phyloP scores from a whole-genome alignment of 2,329 filamentous ascomycete species.

The Trichophyton rubrum region DNA sequence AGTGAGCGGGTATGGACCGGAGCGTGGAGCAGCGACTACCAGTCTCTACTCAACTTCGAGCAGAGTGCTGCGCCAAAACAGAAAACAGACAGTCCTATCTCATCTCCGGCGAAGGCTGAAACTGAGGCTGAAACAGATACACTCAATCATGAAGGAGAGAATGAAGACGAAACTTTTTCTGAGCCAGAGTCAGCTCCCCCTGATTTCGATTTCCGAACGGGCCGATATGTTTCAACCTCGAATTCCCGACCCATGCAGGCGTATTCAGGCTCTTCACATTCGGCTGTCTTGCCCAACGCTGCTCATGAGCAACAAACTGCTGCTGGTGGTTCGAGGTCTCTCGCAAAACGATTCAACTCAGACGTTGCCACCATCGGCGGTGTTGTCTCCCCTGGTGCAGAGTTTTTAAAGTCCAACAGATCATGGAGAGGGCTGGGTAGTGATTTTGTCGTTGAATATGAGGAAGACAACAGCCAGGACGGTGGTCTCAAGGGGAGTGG shows the following conservation, averaged over 20 bases:
- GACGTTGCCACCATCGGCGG: conserved; percentile 74
- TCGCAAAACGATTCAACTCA: conserved; percentile 54
- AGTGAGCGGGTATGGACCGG: conserved; percentile 70
- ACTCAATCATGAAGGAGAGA: conserved; percentile 29
- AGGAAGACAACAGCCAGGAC: conserved; percentile 37
- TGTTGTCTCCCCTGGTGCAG: conserved; percentile 78
- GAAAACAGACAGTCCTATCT: conserved; percentile 1
- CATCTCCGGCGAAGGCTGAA: conserved; percentile 13
- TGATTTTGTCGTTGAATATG: conserved; percentile 57
- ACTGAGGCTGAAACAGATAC: conserved; percentile 12
- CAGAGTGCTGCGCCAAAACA: neutral
- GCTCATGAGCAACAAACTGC: neutral
- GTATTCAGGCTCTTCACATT: conserved; percentile 20
- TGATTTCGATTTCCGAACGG: conserved; percentile 84
- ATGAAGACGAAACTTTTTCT: conserved; percentile 47
- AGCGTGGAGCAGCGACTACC: conserved; percentile 80
- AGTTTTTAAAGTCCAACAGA: conserved; percentile 66
- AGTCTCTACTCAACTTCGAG: conserved; percentile 45
- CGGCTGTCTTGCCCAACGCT: conserved; percentile 4
- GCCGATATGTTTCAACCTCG: conserved; percentile 65
- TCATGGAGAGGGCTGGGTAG: conserved; percentile 89
- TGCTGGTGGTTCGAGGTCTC: conserved; percentile 32
- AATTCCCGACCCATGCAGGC: conserved; percentile 46
- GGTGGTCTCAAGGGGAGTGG: conserved; percentile 24
- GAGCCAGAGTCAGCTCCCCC: conserved; percentile 59